Percentiles rank a stretch among this genome's conserved stretches.
phyloP scores from a whole-genome alignment of 176 grass and related monocot species.

The Triticum timopheevii region DNA sequence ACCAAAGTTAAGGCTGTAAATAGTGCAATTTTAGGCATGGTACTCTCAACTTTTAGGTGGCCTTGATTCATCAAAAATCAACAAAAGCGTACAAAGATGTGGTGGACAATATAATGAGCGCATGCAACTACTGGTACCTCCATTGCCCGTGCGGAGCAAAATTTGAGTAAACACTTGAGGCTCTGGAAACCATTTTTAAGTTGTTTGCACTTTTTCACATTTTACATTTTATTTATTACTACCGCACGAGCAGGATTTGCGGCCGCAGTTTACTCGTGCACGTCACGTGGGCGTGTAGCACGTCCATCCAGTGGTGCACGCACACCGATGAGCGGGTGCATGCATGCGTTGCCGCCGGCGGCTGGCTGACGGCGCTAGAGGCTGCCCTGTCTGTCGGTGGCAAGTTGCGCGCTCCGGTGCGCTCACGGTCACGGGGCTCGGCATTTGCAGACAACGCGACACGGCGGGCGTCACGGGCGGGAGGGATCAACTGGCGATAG shows the following conservation, averaged over 20 bases:
- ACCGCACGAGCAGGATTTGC: not conserved
- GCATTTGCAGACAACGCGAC: not conserved
- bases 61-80: not conserved
- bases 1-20: not conserved
- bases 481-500: not conserved
- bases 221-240: not conserved
- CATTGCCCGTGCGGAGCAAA: not conserved
- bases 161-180: not conserved
- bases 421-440: not conserved
- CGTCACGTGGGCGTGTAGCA: not conserved
- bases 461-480: not conserved
- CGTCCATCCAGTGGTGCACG: not conserved
- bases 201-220: no score
- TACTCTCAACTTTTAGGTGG: not conserved
- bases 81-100: not conserved
- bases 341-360: not conserved
- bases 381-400: not conserved
- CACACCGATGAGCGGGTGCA: not conserved
- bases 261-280: not conserved
- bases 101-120: not conserved
- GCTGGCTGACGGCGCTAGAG: not conserved
- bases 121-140: not conserved
- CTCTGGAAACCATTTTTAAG: not conserved
- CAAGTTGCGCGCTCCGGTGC: not conserved
- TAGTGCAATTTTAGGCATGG: not conserved